These are phyloP conservation scores for Eutrema yunnanense DNA, from an alignment of 345 rosid genomes.

Conservation along the genomic window DNA sequence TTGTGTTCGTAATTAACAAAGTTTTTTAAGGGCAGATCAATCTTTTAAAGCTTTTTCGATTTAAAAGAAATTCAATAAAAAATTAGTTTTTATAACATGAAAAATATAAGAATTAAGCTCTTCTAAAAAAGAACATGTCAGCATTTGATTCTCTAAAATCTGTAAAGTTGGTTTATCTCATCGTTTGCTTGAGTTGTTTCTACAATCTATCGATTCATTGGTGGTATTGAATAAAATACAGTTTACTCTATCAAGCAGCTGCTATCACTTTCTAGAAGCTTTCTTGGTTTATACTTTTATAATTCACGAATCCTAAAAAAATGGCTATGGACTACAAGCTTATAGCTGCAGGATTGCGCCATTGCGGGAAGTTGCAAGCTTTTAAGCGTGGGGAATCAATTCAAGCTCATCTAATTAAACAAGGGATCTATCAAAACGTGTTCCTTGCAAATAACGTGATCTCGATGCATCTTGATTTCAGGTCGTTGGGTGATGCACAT, in stretches of 20 bases:
- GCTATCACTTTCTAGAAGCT: neutral
- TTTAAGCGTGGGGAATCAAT: conserved; percentile 42
- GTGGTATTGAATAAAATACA: too few species aligned
- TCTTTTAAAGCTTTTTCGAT: too few species aligned
- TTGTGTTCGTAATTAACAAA: too few species aligned
- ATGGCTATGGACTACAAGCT: conserved; percentile 39
- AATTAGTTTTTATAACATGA: too few species aligned
- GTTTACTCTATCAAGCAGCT: neutral
- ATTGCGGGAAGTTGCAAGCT: conserved; percentile 43
- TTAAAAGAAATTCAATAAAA: too few species aligned
- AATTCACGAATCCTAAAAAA: neutral
- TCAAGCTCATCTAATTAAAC: conserved; percentile 38
- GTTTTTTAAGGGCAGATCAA: too few species aligned
- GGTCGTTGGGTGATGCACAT: conserved; percentile 32
- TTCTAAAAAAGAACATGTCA: too few species aligned
- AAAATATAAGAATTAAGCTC: too few species aligned
- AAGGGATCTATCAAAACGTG: conserved; percentile 33
- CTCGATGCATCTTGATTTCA: conserved; percentile 33
- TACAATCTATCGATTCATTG: too few species aligned
- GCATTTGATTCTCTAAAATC: too few species aligned
- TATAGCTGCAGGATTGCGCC: conserved; percentile 45
- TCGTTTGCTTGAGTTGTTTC: too few species aligned
- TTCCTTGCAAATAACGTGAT: conserved; percentile 51
- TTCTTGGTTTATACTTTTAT: neutral
- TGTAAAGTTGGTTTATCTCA: too few species aligned